Percentiles rank a stretch among this genome's conserved stretches.
Evolutionary conservation across 1,139 yeast genomes (phyloP).

Genomic region (Blastobotrys apis): DNA sequence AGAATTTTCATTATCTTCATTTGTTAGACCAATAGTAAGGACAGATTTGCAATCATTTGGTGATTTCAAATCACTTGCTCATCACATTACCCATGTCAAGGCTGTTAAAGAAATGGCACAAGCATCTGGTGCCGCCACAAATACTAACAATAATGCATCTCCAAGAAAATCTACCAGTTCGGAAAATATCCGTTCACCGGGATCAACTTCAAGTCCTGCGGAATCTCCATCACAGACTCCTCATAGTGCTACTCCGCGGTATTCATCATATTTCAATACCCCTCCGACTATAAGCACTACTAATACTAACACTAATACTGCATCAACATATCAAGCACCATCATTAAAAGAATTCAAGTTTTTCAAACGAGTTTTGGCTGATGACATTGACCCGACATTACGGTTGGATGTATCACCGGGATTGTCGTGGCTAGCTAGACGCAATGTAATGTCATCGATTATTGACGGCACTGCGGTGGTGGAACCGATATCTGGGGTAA

Average conservation of each 20-base stretch:
- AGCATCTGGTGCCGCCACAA: neutral
- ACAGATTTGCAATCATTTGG: constrained; percentile 19
- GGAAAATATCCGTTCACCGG: neutral
- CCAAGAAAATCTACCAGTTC: neutral
- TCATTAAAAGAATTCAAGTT: constrained; percentile 52
- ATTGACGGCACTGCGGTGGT: constrained; percentile 78
- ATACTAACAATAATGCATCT: neutral
- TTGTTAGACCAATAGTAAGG: constrained; percentile 23
- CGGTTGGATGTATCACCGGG: constrained; percentile 59
- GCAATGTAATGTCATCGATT: constrained; percentile 59
- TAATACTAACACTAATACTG: neutral
- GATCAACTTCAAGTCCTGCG: neutral
- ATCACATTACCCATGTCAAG: constrained; percentile 13
- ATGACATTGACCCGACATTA: constrained; percentile 75
- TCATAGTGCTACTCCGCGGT: constrained; percentile 9
- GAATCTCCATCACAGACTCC: neutral
- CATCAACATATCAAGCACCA: constrained; percentile 18
- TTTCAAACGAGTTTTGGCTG: constrained; percentile 60
- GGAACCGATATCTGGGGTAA: constrained; percentile 83
- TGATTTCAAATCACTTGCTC: constrained; percentile 15
- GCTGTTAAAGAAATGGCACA: neutral
- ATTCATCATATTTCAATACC: constrained; percentile 7
- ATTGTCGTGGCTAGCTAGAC: constrained; percentile 53
- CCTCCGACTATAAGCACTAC: neutral
- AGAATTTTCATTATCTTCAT: constrained; percentile 11